phyloP scores from a whole-genome alignment of 2,329 filamentous ascomycete genomes.

The Aspergillus costaricaensis region DNA sequence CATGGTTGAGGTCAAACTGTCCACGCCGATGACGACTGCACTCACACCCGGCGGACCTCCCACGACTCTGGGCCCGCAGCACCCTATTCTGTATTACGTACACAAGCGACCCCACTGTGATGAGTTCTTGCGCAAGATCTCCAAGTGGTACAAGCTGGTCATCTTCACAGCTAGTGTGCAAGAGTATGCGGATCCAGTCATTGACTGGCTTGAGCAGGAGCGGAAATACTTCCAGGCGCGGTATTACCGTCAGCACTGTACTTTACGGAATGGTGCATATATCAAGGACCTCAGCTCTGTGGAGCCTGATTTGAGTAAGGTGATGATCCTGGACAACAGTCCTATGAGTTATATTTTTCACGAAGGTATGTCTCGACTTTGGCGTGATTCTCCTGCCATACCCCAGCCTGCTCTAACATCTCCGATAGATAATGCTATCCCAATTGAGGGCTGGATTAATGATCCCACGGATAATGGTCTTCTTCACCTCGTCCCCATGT shows the following conservation, averaged over 20 bases:
- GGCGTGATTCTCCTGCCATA: not conserved
- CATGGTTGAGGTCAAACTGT: slow-evolving; percentile 94
- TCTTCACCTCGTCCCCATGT: slow-evolving; percentile 84
- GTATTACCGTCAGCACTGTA: slow-evolving; percentile 97
- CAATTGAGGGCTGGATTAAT: slow-evolving; percentile 98
- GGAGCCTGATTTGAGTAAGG: slow-evolving; percentile 93
- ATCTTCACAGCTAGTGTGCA: slow-evolving; percentile 97
- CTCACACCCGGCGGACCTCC: slow-evolving; percentile 56
- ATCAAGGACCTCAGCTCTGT: slow-evolving; percentile 97
- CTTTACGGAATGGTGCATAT: slow-evolving; percentile 90
- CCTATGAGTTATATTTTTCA: slow-evolving; percentile 98
- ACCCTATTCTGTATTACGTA: slow-evolving; percentile 97
- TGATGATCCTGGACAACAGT: slow-evolving; percentile 99
- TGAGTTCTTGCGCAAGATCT: slow-evolving; percentile 90
- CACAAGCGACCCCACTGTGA: slow-evolving; percentile 97
- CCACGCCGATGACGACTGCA: slow-evolving; percentile 43
- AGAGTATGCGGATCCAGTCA: slow-evolving; percentile 97
- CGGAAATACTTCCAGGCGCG: slow-evolving; percentile 92
- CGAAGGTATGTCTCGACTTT: slow-evolving; percentile 67
- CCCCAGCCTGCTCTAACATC: not conserved
- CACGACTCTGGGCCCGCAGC: slow-evolving; percentile 73
- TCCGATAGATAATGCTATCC: slow-evolving; percentile 86
- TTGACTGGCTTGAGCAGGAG: slow-evolving; percentile 97
- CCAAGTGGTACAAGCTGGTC: slow-evolving; percentile 97
- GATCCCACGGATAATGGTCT: slow-evolving; percentile 97